These are phyloP conservation scores for Endogone sp. DNA, from an alignment of 192 early-diverging fungal genomes.

Conservation along the genomic window DNA sequence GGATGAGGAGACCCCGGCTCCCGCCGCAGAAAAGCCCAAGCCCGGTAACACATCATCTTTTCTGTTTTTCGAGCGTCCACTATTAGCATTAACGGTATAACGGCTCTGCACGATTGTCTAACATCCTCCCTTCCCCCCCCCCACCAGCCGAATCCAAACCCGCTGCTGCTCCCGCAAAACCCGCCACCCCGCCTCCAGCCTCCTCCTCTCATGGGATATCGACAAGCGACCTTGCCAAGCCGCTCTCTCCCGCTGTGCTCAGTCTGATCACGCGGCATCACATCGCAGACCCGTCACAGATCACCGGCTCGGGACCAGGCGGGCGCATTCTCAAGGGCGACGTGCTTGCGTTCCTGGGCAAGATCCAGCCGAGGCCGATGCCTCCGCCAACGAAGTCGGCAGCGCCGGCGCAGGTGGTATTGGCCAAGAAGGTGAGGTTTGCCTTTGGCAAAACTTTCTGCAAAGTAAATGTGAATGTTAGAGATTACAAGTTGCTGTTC, in stretches of 20 bases:
- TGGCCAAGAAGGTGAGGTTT: background rate
- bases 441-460: no score
- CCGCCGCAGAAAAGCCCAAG: constrained; percentile 28
- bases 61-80: background rate
- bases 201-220: constrained; percentile 24
- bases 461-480: no score
- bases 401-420: constrained; percentile 11
- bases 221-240: constrained; percentile 43
- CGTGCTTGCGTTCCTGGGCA: constrained; percentile 60
- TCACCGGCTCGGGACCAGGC: constrained; percentile 59
- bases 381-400: constrained; percentile 38
- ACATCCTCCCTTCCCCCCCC: background rate
- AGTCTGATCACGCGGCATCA: constrained; percentile 47
- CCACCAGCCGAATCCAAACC: constrained; percentile 1
- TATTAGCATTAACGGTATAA: background rate
- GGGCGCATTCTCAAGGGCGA: constrained; percentile 77
- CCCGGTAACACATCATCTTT: background rate
- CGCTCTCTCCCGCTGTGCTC: constrained; percentile 46
- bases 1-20: constrained; percentile 27
- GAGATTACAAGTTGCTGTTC: no score
- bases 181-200: constrained; percentile 23
- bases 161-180: constrained; percentile 20
- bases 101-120: background rate
- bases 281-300: constrained; percentile 41
- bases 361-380: constrained; percentile 45